phyloP scores from a whole-genome alignment of 2,329 filamentous ascomycete species.

The Trichoderma lentiforme region DNA sequence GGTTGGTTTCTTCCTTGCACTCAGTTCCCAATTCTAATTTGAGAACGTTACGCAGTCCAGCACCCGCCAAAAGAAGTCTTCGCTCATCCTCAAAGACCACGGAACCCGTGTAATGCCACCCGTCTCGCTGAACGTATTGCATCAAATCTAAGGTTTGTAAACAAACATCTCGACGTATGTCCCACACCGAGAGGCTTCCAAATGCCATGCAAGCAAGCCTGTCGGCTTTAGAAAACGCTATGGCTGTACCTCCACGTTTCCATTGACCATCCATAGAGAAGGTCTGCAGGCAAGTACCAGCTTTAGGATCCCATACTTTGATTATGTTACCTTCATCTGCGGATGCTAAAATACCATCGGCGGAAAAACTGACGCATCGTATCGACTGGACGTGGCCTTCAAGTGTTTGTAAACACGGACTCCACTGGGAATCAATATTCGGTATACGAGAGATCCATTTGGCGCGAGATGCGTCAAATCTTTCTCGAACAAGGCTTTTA shows the following conservation, averaged over 20 bases:
- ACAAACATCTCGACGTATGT: not conserved
- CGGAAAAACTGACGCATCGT: not conserved
- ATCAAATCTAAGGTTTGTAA: not conserved
- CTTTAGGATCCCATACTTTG: not conserved
- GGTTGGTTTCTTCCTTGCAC: not conserved
- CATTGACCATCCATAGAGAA: fast-evolving
- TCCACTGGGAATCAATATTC: not conserved
- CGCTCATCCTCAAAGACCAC: not conserved
- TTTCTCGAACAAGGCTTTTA: constrained; percentile 20
- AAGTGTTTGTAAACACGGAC: not conserved
- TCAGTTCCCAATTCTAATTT: not conserved
- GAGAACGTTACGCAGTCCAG: not conserved
- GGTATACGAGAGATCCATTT: not conserved
- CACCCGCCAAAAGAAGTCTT: not conserved
- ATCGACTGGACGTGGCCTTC: fast-evolving
- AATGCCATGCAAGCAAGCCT: not conserved
- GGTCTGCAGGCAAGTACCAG: not conserved
- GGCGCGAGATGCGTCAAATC: not conserved
- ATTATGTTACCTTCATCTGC: fast-evolving
- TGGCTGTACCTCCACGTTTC: not conserved
- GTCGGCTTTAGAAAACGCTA: not conserved
- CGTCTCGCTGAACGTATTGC: fast-evolving
- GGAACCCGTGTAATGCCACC: fast-evolving
- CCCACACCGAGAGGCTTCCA: not conserved
- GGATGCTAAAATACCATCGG: not conserved